phyloP scores from a whole-genome alignment of 2,329 filamentous ascomycete species.

The Colletotrichum abscissum region DNA sequence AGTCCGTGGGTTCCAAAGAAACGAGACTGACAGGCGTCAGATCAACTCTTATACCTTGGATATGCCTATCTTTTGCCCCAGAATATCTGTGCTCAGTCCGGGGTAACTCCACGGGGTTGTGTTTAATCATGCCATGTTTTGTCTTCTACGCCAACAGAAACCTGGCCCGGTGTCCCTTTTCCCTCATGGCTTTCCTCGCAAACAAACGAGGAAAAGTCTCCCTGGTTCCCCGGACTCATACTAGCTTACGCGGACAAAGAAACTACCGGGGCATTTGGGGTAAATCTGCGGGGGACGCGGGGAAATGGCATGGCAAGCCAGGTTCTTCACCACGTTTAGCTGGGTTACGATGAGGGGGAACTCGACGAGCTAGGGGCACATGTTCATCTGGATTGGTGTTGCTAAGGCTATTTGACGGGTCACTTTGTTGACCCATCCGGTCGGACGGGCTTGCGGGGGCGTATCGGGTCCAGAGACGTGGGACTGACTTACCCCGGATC shows the following conservation, averaged over 20 bases:
- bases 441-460: conserved; percentile 2
- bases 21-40: conserved; percentile 1
- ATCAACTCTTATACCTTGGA: conserved; percentile 10
- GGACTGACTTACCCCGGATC: conserved; percentile 30
- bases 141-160: not conserved
- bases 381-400: conserved; percentile 1
- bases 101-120: conserved; percentile 26
- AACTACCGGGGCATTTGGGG: conserved; percentile 21
- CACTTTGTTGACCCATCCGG: not conserved
- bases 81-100: conserved; percentile 2
- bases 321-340: not conserved
- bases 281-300: conserved; percentile 19
- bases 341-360: not conserved
- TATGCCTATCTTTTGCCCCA: not conserved
- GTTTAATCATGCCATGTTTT: conserved; percentile 10
- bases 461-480: not conserved
- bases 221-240: not conserved
- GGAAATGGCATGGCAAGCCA: not conserved
- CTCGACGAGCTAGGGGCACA: not conserved
- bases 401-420: conserved; percentile 9
- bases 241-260: conserved; percentile 18
- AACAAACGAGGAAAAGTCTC: not conserved
- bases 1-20: conserved; percentile 1
- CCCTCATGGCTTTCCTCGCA: not conserved
- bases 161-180: not conserved